phyloP scores from a whole-genome alignment of 768 basidiomycete species.

The Lactifluus echinatus region DNA sequence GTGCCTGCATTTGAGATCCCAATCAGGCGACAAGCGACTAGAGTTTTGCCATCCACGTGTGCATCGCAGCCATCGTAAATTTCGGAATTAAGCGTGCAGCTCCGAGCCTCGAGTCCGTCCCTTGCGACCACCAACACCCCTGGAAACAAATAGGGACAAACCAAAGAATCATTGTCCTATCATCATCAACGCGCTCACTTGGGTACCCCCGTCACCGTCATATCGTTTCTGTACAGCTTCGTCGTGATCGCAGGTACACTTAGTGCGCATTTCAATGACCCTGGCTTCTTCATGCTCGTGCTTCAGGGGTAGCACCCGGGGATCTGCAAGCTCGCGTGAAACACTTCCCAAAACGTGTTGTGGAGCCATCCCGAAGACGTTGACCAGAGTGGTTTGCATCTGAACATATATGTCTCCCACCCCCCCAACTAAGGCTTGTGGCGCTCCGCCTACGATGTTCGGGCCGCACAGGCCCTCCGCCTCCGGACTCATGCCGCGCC shows the following conservation, averaged over 20 bases:
- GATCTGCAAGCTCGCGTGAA: constrained; percentile 5
- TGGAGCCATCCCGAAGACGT: not conserved
- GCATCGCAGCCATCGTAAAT: not conserved
- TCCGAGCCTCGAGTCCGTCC: constrained; percentile 7
- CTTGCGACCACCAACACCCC: not conserved
- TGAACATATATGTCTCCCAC: constrained; percentile 8
- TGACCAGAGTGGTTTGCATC: constrained; percentile 8
- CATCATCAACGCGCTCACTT: not conserved
- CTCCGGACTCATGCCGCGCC: not conserved
- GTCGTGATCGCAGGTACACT: not conserved
- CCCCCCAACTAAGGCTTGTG: constrained; percentile 7
- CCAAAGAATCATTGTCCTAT: not conserved
- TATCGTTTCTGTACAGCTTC: not conserved
- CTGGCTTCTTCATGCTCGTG: not conserved
- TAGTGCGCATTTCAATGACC: not conserved
- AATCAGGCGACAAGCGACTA: constrained; percentile 14
- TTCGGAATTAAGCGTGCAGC: constrained; percentile 17
- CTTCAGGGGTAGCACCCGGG: constrained; percentile 1
- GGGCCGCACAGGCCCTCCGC: not conserved
- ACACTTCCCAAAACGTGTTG: constrained; percentile 10
- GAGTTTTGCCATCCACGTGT: constrained; percentile 5
- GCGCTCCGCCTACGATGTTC: constrained; percentile 9
- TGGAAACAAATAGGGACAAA: constrained; percentile 8
- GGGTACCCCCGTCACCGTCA: not conserved
- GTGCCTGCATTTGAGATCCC: constrained; percentile 15